Percentiles rank a stretch among this genome's conserved stretches.
phyloP scores from a whole-genome alignment of 2,329 filamentous ascomycete species.

The Cladosporium sp. region DNA sequence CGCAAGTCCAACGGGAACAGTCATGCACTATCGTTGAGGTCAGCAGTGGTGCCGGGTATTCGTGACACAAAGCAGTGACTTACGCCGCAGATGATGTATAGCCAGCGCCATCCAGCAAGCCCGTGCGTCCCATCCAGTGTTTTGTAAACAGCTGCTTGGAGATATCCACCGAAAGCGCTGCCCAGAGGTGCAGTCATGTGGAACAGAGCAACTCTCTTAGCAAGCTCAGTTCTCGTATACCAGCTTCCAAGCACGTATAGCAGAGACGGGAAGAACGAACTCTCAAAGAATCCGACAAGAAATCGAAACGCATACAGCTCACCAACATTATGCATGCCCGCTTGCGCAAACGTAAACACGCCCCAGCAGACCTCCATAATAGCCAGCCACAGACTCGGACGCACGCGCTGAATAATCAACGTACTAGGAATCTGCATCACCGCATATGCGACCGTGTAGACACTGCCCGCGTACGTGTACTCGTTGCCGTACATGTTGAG shows the following conservation, averaged over 20 bases:
- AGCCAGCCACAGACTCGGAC: constrained; percentile 16
- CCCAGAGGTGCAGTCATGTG: neutral
- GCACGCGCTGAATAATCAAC: constrained; percentile 18
- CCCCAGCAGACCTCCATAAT: constrained; percentile 19
- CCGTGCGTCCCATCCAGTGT: constrained; percentile 35
- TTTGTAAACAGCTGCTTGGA: constrained; percentile 55
- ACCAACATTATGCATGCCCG: constrained; percentile 17
- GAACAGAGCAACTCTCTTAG: constrained; percentile 15
- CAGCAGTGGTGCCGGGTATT: neutral
- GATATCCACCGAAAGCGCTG: constrained; percentile 51
- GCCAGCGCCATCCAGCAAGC: constrained; percentile 55
- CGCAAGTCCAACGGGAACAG: constrained; percentile 52
- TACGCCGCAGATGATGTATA: constrained; percentile 52
- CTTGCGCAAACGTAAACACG: constrained; percentile 22
- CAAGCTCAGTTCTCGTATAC: constrained; percentile 20
- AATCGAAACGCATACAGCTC: constrained; percentile 20
- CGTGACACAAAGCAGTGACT: constrained; percentile 23
- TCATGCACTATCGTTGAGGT: constrained; percentile 38
- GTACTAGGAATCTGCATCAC: constrained; percentile 23
- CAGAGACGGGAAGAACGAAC: constrained; percentile 25
- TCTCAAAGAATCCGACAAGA: constrained; percentile 23
- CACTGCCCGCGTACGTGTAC: constrained; percentile 20
- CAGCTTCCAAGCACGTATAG: constrained; percentile 22
- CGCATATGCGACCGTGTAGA: constrained; percentile 22
- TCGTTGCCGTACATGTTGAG: constrained; percentile 14